These are phyloP conservation scores for Pseudopithomyces maydicus DNA, from an alignment of 2,329 filamentous ascomycete genomes.

Conservation along the genomic window DNA sequence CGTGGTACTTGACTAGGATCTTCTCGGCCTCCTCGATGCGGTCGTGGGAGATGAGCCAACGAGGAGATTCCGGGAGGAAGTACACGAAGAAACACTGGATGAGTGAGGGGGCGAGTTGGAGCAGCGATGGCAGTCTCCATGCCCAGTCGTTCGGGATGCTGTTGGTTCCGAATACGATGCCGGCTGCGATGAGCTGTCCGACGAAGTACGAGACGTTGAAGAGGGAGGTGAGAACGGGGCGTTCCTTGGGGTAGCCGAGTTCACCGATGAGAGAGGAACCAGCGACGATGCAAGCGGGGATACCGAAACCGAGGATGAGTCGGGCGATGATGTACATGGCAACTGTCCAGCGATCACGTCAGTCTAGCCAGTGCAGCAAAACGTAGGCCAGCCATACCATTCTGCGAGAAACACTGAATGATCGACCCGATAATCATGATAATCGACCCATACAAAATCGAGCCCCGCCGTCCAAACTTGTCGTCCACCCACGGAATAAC, in stretches of 20 bases:
- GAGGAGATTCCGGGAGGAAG: slow-evolving; percentile 64
- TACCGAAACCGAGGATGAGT: slow-evolving; percentile 68
- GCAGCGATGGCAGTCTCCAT: slow-evolving; percentile 66
- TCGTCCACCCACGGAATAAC: slow-evolving; percentile 42
- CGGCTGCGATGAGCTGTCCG: slow-evolving; percentile 59
- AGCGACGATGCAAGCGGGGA: slow-evolving; percentile 65
- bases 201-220: slow-evolving; percentile 71
- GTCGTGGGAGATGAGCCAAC: slow-evolving; percentile 67
- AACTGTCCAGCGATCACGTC: slow-evolving; percentile 3
- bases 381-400: slow-evolving; percentile 8
- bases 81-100: slow-evolving; percentile 66
- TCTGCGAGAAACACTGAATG: slow-evolving; percentile 20
- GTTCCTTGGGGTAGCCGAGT: slow-evolving; percentile 69
- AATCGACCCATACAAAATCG: slow-evolving; percentile 45
- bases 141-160: slow-evolving; percentile 63
- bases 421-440: slow-evolving; percentile 49
- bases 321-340: slow-evolving; percentile 62
- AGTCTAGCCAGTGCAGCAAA: not conserved
- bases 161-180: slow-evolving; percentile 66
- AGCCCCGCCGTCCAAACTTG: slow-evolving; percentile 44
- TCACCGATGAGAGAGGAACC: slow-evolving; percentile 67
- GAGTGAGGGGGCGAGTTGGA: slow-evolving; percentile 65
- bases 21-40: slow-evolving; percentile 63
- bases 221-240: slow-evolving; percentile 65
- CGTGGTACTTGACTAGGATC: slow-evolving; percentile 66